These are phyloP conservation scores for Rhodotorula diobovata DNA, from an alignment of 768 basidiomycete species.

Conservation along the genomic window DNA sequence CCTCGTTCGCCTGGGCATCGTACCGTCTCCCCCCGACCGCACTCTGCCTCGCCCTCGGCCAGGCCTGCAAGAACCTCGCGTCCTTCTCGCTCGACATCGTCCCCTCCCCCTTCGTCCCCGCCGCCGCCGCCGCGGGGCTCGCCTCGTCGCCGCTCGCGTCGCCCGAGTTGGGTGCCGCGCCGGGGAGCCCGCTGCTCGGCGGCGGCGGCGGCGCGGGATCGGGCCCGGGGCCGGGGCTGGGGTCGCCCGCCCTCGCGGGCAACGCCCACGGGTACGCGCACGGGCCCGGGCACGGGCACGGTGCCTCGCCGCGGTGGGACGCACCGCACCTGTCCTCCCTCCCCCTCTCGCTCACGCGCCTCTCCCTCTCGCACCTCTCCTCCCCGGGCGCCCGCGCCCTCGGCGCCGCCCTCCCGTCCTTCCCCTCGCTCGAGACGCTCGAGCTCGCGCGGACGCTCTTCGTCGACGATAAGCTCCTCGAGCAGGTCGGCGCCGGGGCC, in stretches of 20 bases:
- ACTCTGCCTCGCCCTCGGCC: constrained; percentile 28
- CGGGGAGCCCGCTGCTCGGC: background rate
- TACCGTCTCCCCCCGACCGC: constrained; percentile 17
- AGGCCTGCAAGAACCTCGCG: constrained; percentile 3
- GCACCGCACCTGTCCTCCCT: constrained; percentile 16
- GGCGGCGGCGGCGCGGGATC: too few relatives aligned
- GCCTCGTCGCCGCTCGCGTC: too few relatives aligned
- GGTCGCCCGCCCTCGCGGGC: background rate
- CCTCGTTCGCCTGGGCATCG: constrained; percentile 20
- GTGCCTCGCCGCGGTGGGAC: constrained; percentile 18
- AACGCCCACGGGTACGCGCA: background rate
- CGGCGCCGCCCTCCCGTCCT: background rate
- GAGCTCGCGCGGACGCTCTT: constrained; percentile 26
- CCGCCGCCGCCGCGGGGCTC: too few relatives aligned
- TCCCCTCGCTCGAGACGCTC: constrained; percentile 27
- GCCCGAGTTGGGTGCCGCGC: background rate
- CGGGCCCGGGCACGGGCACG: background rate
- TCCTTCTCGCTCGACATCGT: constrained; percentile 15
- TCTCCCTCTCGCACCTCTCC: constrained; percentile 26
- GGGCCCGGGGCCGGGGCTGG: too few relatives aligned
- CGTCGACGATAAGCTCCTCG: constrained; percentile 28
- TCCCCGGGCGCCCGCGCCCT: constrained; percentile 7
- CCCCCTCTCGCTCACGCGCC: constrained; percentile 1
- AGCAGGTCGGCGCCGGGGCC: background rate
- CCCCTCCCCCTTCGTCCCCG: background rate